Evolutionary conservation across 208 protist species (phyloP).

Genomic region (Lotmaria passim): DNA sequence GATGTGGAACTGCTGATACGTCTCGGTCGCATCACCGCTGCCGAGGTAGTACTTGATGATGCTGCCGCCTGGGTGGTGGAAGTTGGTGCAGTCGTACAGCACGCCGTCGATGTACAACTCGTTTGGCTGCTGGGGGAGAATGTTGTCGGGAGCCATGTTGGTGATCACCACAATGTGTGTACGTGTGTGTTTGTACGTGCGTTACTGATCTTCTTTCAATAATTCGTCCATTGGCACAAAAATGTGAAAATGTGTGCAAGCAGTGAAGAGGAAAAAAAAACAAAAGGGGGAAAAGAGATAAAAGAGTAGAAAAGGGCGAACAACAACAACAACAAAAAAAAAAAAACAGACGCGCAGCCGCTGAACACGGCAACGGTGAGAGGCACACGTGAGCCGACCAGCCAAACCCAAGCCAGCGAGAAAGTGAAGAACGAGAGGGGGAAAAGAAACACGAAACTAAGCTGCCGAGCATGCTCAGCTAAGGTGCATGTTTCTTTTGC

Average conservation of each 20-base stretch:
- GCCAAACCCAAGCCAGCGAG: no score
- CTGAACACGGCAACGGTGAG: no score
- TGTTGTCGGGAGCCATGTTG: constrained; percentile 10
- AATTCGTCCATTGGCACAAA: no score
- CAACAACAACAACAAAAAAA: no score
- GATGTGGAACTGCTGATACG: constrained; percentile 72
- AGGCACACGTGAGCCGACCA: no score
- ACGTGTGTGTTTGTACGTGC: constrained; percentile 1
- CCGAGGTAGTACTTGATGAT: constrained; percentile 67
- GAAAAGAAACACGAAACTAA: no score
- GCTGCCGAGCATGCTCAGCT: no score
- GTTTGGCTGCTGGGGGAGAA: constrained; percentile 40
- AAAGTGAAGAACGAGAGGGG: no score
- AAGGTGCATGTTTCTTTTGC: no score
- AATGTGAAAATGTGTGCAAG: not conserved
- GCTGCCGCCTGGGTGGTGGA: constrained; percentile 73
- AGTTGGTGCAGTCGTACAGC: constrained; percentile 71
- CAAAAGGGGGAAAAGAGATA: constrained; percentile 1
- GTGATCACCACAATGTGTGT: not conserved
- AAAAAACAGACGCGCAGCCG: no score
- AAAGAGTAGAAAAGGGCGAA: no score
- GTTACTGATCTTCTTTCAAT: not conserved
- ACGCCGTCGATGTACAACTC: constrained; percentile 69
- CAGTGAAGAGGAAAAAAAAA: no score
- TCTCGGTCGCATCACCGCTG: constrained; percentile 67